Evolutionary conservation across 306 rosid species (phyloP).

Genomic region (Vicia sativa): DNA sequence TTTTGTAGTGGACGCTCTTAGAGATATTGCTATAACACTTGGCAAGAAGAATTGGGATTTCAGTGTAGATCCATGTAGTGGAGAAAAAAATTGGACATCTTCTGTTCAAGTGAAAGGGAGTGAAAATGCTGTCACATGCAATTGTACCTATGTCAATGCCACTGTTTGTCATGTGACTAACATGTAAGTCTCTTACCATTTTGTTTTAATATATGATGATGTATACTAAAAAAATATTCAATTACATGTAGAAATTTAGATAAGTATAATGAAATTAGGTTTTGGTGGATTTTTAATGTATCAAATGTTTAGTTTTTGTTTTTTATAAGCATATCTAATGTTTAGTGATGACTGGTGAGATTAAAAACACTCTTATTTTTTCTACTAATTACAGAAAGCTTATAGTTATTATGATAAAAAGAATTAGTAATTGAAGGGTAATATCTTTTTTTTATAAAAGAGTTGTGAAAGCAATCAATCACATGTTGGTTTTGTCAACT

Average conservation of each 20-base stretch:
- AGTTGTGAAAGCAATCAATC: background rate
- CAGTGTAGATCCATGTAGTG: constrained; percentile 19
- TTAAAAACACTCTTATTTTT: no score
- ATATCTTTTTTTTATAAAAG: background rate
- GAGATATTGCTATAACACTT: constrained; percentile 8
- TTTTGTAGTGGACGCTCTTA: constrained; percentile 1
- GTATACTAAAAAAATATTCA: background rate
- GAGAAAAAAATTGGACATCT: background rate
- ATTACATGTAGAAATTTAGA: no score
- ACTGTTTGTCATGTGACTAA: constrained; percentile 29
- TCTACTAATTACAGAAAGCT: no score
- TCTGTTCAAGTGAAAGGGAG: constrained; percentile 3
- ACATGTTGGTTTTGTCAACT: constrained; percentile 2
- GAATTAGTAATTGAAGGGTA: no score
- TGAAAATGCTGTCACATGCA: constrained; percentile 21
- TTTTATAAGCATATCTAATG: no score
- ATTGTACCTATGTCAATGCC: constrained; percentile 18
- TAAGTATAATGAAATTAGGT: no score
- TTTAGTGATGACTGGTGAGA: no score
- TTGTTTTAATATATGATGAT: background rate
- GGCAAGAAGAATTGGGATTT: constrained; percentile 18
- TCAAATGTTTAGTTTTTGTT: no score
- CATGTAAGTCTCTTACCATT: constrained; percentile 16
- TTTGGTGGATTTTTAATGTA: no score
- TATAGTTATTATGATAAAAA: no score